Percentiles rank a stretch among this genome's conserved stretches.
These are phyloP conservation scores for Glonium stellatum DNA, from an alignment of 495 filamentous ascomycete species.

Conservation along the genomic window DNA sequence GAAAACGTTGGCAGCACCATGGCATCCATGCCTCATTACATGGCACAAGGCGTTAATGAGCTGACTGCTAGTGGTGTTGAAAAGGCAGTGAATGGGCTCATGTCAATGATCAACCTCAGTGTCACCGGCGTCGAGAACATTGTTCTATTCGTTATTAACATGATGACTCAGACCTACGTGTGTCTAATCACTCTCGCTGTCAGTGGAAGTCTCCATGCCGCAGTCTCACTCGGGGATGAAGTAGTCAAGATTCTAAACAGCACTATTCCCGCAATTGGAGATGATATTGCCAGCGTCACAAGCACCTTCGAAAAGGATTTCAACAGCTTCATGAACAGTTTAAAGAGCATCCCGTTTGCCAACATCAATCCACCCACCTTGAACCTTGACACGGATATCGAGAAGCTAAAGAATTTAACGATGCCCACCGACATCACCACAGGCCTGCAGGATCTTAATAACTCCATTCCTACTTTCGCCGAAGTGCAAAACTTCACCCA, in stretches of 20 bases:
- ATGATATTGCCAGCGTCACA: conserved; percentile 52
- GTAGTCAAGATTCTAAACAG: conserved; percentile 67
- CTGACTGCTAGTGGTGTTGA: conserved; percentile 72
- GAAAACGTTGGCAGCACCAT: conserved; percentile 90
- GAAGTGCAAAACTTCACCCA: conserved; percentile 73
- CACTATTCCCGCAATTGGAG: conserved; percentile 57
- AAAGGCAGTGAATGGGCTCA: conserved; percentile 66
- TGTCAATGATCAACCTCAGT: conserved; percentile 64
- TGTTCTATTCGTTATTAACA: conserved; percentile 80
- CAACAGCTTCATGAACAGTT: conserved; percentile 47
- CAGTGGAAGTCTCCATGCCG: conserved; percentile 64
- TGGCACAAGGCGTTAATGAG: conserved; percentile 80
- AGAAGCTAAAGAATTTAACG: conserved; percentile 60
- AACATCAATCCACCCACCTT: conserved; percentile 44
- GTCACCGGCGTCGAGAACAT: conserved; percentile 81
- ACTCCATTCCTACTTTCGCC: conserved; percentile 71
- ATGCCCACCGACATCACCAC: conserved; percentile 58
- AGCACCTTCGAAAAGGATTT: conserved; percentile 52
- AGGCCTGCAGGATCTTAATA: conserved; percentile 61
- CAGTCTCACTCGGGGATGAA: conserved; percentile 60
- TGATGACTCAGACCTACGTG: conserved; percentile 79
- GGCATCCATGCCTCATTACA: conserved; percentile 95
- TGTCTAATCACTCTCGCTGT: conserved; percentile 80
- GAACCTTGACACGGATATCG: conserved; percentile 53
- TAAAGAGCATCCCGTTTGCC: conserved; percentile 40